Base-by-base conservation (phyloP, 257 asterid species). In the Ocimum tenuiflorum region DNA sequence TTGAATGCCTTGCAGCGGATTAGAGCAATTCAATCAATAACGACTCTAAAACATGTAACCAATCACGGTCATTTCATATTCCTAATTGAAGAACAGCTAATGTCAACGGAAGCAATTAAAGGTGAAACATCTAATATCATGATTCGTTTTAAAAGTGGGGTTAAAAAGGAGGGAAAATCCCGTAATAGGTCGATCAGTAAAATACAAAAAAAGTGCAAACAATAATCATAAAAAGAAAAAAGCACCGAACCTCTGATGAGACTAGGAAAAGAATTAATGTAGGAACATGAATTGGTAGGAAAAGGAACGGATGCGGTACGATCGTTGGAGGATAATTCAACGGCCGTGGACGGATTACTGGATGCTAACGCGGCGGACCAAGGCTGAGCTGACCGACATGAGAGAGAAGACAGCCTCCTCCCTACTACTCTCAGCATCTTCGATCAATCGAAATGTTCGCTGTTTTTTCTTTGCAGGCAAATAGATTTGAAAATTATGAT, bases 391-490 rank as follows among this genome's bases (percentile, higher is more conserved):
- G 87, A 74, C 67, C 85, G 65, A 80, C 85, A 72, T 38, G 86
- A 54, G 51, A 81, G 76, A 68, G 86, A 75, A 71, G 85, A 83
- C 12, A 82, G 52, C 86, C 88, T 83, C 84, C 86, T 80, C 77
- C 95, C 86, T 18, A 87, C 87, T 42, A 83, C 71, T 63, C 92
- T 76, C 60, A 89, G 73, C 95, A 84, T 87, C 74, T 67, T 77
- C 65, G 22, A 57, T 52, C 43, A 61, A 65, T 31, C 14, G 65
- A 46, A 41, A 27, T 27, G 31, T 27, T 27, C n/a, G n/a, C n/a
- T 27, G 4, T 1, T 27, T 35, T 3, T 41, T 41, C 47, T 41
- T 9, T 36, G 7, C 3, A 36, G 31, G 73, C 24, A 31, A 1
- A 27, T 27, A 4, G 4, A 27, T 27, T 4, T 2, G 31, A 20